Evolutionary conservation across 1,284 basidiomycete species (phyloP), one percentile per base, ranked within the genome.

Genomic region (Cryptococcus jaspeensis): DNA sequence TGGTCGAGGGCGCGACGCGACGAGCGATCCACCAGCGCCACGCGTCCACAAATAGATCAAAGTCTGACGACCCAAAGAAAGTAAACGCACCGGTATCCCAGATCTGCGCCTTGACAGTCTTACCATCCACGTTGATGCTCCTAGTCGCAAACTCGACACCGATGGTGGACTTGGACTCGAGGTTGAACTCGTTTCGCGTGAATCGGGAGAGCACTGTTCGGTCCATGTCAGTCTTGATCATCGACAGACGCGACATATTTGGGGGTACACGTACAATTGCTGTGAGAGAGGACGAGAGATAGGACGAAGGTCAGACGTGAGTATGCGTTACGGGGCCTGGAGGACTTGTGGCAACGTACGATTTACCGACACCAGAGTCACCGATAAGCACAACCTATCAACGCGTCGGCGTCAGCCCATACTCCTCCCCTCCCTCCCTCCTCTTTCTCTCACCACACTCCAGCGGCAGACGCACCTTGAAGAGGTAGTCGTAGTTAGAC

Each of bases 111-210:
- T 99, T 99, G 70, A 99, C 85, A 5, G 89, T 96, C 86, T 99
- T 99, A 44, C 87, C 86, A 77, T 98, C 95, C 16, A 98, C 91
- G 64, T 85, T 89, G 78, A 95, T 92, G 49, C 92, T 92, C 71
- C 96, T 85, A 49, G 95, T 98, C 9, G 95, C 95, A 74, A 99
- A 99, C 80, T 99, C 96, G 70, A 99, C 96, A 58, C 95, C 95
- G 78, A 99, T 99, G 22, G 95, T 99, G 61, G 93, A 96, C 81
- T 98, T 98, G 60, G 92, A 94, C 76, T 99, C 95, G 72, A 96
- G 85, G 82, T 95, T 96, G 86, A 99, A 99, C 81, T 98, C 95
- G 77, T 98, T 98, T 66, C 95, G 87, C 64, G 95, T 99, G 86
- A 99, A 99, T 76, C 93, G 90, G 80, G 92, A 82, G 71, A 84